A percentile compares a stretch with the other conserved stretches of the same genome.
These are phyloP conservation scores for Plenodomus tracheiphilus DNA, from an alignment of 2,329 filamentous ascomycete species.

Conservation along the genomic window DNA sequence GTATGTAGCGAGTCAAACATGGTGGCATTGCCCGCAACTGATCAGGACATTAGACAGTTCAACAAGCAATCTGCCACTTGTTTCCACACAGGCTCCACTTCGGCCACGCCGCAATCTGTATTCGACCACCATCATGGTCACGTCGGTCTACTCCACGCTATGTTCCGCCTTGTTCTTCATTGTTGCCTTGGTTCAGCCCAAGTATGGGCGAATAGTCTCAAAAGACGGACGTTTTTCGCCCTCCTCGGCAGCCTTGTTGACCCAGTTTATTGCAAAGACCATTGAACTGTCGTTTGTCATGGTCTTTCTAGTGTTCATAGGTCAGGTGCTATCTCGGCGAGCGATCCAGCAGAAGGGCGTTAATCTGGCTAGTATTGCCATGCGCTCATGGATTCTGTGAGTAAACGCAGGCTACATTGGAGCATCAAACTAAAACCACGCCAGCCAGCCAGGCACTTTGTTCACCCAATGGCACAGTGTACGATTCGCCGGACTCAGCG, in stretches of 20 bases:
- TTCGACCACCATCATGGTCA: slow-evolving; percentile 24
- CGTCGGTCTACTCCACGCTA: slow-evolving; percentile 62
- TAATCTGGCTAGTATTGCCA: slow-evolving; percentile 6
- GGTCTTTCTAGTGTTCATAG: slow-evolving; percentile 70
- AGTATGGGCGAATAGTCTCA: slow-evolving; percentile 60
- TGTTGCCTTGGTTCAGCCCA: slow-evolving; percentile 61
- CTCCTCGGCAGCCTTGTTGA: slow-evolving; percentile 65
- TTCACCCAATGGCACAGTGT: slow-evolving; percentile 68
- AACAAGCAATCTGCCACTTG: slow-evolving; percentile 7
- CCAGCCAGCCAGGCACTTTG: slow-evolving; percentile 63
- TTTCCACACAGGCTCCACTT: slow-evolving; percentile 6
- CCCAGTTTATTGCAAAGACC: slow-evolving; percentile 68
- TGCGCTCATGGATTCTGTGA: slow-evolving; percentile 11
- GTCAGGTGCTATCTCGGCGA: slow-evolving; percentile 60
- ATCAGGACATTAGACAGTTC: slow-evolving; percentile 1
- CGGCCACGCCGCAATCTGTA: slow-evolving; percentile 4
- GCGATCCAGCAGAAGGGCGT: slow-evolving; percentile 7
- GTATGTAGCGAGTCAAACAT: neutral
- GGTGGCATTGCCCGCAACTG: neutral
- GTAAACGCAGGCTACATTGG: neutral
- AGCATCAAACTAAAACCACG: neutral
- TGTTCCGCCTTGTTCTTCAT: slow-evolving; percentile 64
- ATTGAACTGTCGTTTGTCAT: slow-evolving; percentile 76
- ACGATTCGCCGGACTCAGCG: slow-evolving; percentile 60
- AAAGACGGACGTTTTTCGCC: slow-evolving; percentile 56